Conservation (phyloP, 768 basidiomycete species). For the Vishniacozyma victoriae region DNA sequence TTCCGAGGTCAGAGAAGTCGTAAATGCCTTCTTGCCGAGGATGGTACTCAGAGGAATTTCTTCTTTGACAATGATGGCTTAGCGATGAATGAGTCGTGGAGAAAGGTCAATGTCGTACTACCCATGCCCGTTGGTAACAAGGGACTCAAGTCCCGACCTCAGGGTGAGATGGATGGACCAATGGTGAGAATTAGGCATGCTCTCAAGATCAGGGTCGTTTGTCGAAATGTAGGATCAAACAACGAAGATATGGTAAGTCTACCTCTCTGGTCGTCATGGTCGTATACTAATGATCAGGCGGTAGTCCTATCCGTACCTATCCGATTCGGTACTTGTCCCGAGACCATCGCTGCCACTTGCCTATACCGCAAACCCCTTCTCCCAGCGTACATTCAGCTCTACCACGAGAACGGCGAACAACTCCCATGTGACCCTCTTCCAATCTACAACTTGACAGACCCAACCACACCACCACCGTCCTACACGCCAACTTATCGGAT, state of each 20-base stretch:
- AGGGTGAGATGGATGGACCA: conserved; percentile 37
- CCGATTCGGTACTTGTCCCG: conserved; percentile 34
- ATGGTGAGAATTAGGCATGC: conserved; percentile 39
- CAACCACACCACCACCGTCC: no score
- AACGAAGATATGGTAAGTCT: conserved; percentile 13
- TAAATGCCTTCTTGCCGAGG: conserved; percentile 32
- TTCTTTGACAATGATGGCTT: conserved; percentile 40
- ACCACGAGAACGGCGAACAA: conserved; percentile 42
- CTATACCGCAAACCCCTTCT: conserved; percentile 8
- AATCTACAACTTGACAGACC: no score
- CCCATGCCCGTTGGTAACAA: conserved; percentile 31
- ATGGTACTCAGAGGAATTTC: conserved; percentile 40
- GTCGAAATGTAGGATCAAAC: conserved; percentile 8
- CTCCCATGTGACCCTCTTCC: conserved; percentile 40
- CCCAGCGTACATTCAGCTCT: conserved; percentile 44
- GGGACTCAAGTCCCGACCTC: conserved; percentile 12
- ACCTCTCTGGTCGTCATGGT: neutral
- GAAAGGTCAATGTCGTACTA: conserved; percentile 43
- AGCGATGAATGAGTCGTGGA: conserved; percentile 33
- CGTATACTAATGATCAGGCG: conserved; percentile 18
- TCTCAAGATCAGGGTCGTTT: conserved; percentile 41
- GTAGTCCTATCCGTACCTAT: conserved; percentile 42
- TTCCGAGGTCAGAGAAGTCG: conserved; percentile 9
- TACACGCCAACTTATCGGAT: no score
- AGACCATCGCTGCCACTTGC: neutral